Base-by-base conservation (phyloP, 306 rosid genomes). In the Malus orientalis region DNA sequence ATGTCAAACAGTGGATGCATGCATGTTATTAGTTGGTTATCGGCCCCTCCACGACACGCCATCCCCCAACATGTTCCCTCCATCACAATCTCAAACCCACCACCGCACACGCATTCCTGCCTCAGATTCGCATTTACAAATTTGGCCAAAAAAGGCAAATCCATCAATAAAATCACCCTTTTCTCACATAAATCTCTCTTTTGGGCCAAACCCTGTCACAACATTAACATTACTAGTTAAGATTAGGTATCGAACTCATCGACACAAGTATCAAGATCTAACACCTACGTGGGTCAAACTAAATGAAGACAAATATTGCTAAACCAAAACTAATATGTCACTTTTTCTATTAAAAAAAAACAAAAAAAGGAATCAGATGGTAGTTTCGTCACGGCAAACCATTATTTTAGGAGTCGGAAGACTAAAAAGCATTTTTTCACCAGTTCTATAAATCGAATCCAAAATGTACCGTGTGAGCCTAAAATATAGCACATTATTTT, bases 31-130 rank as follows among this genome's bases (percentile, higher is more conserved):
- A 38, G 77, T 38, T 49, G 11, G 73, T 45, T 44, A 51, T 36
- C 38, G 68, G 70, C 54, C 33, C 60, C 69, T 27, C 74, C 78
- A 65, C 32, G 14, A 78, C 87, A 84, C 79, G 78, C 75, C 65
- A 32, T 67, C 61, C 8, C 81, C 64, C 69, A 54, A 55, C 82
- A 73, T 72, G 80, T 62, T 73, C 76, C 76, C 70, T 25, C 75
- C 47, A 57, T 76, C 71, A 18, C 77, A 8, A 64, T 42, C 79
- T 5, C 8, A 25, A 61, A 61, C 53, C 69, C 73, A 58, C 42
- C 61, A n/a, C 33, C 25, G 62, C 57, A 80, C 79, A 47, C 76
- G 79, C 84, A 76, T 73, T 51, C 6, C 71, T 42, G 59, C 74
- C 30, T 36, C n/a, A 32, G 74, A 80, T 23, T 42, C 40, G n/a